A percentile compares a stretch with the other conserved stretches of the same genome.
These are phyloP conservation scores for Penicillium sp. DNA, from an alignment of 2,329 filamentous ascomycete species.

Conservation along the genomic window DNA sequence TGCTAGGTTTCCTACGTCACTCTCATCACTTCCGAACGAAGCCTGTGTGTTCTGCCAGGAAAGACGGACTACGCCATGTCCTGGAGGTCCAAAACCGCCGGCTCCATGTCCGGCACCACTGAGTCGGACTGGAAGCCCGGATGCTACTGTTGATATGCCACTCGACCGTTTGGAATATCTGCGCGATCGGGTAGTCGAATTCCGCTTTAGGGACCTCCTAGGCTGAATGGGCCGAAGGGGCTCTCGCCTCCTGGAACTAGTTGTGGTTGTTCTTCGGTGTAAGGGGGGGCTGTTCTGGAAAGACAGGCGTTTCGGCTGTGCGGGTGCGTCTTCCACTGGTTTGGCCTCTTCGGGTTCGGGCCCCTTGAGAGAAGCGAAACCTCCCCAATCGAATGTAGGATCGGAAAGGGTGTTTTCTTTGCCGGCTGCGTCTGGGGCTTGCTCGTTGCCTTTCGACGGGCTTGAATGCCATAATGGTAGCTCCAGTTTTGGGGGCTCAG, in stretches of 20 bases:
- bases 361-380: too few species aligned
- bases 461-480: too few species aligned
- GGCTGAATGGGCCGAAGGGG: slow-evolving; percentile 31
- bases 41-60: slow-evolving; percentile 34
- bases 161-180: slow-evolving; percentile 33
- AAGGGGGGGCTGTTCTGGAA: slow-evolving; percentile 24
- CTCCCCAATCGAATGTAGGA: too few species aligned
- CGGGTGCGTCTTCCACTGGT: slow-evolving; percentile 14
- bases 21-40: slow-evolving; percentile 31
- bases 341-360: slow-evolving; percentile 22
- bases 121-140: slow-evolving; percentile 32
- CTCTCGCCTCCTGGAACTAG: slow-evolving; percentile 30
- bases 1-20: slow-evolving; percentile 28
- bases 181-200: too few species aligned
- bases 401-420: too few species aligned
- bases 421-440: too few species aligned
- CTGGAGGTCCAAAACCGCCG: slow-evolving; percentile 32
- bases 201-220: too few species aligned
- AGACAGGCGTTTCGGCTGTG: too few species aligned
- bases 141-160: slow-evolving; percentile 31
- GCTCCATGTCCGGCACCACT: slow-evolving; percentile 39
- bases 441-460: too few species aligned
- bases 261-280: slow-evolving; percentile 24
- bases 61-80: slow-evolving; percentile 27
- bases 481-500: too few species aligned